phyloP scores from a whole-genome alignment of 1,284 basidiomycete species.

The Irpex sp. region DNA sequence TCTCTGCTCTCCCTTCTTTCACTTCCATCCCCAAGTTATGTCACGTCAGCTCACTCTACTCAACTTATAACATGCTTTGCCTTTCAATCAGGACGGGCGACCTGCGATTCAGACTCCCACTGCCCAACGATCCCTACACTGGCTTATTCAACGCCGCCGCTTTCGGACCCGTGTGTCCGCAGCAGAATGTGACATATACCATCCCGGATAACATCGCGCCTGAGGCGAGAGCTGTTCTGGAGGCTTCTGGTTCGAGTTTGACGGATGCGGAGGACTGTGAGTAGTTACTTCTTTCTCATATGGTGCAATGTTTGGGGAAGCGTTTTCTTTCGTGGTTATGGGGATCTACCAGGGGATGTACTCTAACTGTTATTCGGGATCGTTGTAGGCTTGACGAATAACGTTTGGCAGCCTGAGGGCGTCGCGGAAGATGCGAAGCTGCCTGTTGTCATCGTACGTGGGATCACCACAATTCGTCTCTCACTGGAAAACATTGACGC shows the following conservation, averaged over 20 bases:
- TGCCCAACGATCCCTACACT: constrained; percentile 4
- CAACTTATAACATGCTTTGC: too few species aligned
- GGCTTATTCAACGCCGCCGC: background rate
- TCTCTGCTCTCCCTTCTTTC: background rate
- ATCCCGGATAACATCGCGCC: background rate
- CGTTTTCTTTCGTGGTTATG: too few species aligned
- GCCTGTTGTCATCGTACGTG: constrained; percentile 51
- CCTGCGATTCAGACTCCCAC: background rate
- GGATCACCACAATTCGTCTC: background rate
- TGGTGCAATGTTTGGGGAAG: too few species aligned
- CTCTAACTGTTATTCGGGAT: too few species aligned
- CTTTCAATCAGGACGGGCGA: background rate
- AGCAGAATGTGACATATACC: background rate
- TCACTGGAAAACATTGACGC: background rate
- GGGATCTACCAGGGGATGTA: too few species aligned
- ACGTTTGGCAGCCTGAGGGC: constrained; percentile 46
- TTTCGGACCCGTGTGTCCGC: background rate
- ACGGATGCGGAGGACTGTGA: background rate
- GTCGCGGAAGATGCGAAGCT: constrained; percentile 35
- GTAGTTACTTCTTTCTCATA: background rate
- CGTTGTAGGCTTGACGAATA: constrained; percentile 37
- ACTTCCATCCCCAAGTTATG: background rate
- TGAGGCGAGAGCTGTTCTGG: background rate
- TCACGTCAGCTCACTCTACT: background rate
- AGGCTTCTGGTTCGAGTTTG: background rate